Percentiles rank a stretch among this genome's conserved stretches.
Evolutionary conservation across 176 grass and related monocot genomes (phyloP).

Genomic region (Chrysopogon serrulatus): DNA sequence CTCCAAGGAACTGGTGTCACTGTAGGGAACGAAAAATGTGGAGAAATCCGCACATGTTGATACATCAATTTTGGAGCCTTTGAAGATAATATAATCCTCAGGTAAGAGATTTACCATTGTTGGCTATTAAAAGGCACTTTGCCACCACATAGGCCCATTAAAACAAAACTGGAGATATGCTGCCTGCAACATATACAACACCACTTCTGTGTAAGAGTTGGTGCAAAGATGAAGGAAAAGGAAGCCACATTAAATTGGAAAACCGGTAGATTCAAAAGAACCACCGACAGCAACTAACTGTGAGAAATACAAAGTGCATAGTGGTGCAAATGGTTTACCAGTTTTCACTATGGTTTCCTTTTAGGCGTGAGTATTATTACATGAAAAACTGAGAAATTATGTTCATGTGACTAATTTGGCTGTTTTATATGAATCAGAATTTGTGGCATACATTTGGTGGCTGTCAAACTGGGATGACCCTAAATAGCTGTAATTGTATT

Average conservation of each 20-base stretch:
- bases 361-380: neutral
- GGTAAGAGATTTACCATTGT: constrained; percentile 55
- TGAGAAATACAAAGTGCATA: neutral
- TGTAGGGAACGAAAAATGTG: neutral
- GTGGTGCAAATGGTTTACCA: constrained; percentile 2
- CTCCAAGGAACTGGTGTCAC: constrained; percentile 30
- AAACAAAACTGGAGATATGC: constrained; percentile 52
- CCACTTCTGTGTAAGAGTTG: constrained; percentile 10
- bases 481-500: constrained; percentile 8
- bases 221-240: constrained; percentile 4
- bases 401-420: neutral
- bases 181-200: constrained; percentile 51
- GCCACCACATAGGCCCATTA: constrained; percentile 45
- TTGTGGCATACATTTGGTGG: neutral
- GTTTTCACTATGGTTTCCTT: neutral
- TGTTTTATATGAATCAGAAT: neutral
- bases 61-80: constrained; percentile 20
- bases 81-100: constrained; percentile 13
- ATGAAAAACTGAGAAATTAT: neutral
- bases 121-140: constrained; percentile 15
- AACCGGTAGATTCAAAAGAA: neutral
- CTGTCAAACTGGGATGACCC: constrained; percentile 2
- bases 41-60: neutral
- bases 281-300: neutral
- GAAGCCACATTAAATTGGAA: neutral